Base-by-base conservation (phyloP, 352 stramenopile genomes). In the Phytopythium vexans region DNA sequence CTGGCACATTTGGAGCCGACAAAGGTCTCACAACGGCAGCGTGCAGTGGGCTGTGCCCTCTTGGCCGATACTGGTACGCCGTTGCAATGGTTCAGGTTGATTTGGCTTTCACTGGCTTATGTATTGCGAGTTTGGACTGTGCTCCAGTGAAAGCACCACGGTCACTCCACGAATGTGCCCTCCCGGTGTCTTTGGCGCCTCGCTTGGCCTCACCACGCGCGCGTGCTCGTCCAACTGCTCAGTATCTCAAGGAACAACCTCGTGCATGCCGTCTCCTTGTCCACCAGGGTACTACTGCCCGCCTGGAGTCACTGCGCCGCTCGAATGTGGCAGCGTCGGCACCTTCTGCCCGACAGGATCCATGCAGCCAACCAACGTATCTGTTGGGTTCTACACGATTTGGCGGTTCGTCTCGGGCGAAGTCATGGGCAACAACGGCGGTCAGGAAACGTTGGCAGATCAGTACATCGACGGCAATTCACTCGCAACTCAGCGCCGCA, bases 271-370 rank as follows among this genome's bases (percentile, higher is more conserved):
- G 0, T 84, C 78, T 7, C 63, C 42, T 3, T 89, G 81, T 59
- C 76, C 68, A 16, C 45, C 58, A 34, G 75, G 82, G 6, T 89
- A 68, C 41, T 89, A 79, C 55, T 92, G 82, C 44, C 74, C 70
- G 10, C 47, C 82, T 0, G 78, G 52, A 3, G 64, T 72, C 9
- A 57, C 53, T 35, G 14, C 61, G 0, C 70, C 68, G 0, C 42
- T 54, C 1, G 52, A 62, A 8, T 92, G 81, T 32, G 81, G 81
- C 32, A 32, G 54, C 34, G 47, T 61, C 12, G 57, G 37, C 8
- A 15, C 74, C 6, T 89, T 73, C 46, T 89, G 81, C 40, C 78
- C 78, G 0, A 8, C 66, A 54, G 77, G 81, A 14, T 89, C 81
- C 0, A 39, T 39, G 1, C 11, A 43, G 3, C 77, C 78, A 16